Base-by-base conservation (phyloP, 2,329 filamentous ascomycete genomes). In the Drechslerella dactyloides region DNA sequence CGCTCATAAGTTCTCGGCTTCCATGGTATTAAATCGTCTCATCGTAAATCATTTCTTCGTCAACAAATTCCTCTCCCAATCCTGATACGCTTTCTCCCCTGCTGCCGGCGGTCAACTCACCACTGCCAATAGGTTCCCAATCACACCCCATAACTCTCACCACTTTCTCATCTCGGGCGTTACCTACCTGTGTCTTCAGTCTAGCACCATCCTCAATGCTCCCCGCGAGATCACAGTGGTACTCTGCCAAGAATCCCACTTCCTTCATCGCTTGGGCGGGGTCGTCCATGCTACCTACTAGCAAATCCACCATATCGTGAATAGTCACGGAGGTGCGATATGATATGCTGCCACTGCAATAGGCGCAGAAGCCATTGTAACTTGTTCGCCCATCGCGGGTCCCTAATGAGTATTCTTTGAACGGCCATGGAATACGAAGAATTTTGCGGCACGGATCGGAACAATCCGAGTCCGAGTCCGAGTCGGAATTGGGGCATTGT, bases 211-310 rank as follows among this genome's bases (percentile, higher is more conserved):
- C 46, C 8, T 65, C 68, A 3, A 57, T 13, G 19, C 51, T 37
- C 1, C 60, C 55, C 5, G 68, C 68, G 15, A 30, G 59, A 27
- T 60, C 56, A 21, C 61, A 57, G 56, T 72, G 68, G 17, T 65
- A 63, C 21, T 72, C 68, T 21, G 55, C 51, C 17, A 72, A 15
- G 17, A 72, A 61, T 6, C 68, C 68, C n/a, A 65, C 37, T 4
- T 65, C 42, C n/a, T 21, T n/a, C 30, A 72, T 42, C 10, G 68
- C 68, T 6, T 27, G 35, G 13, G 54, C 33, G 4, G 68, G 68
- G 21, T 72, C 68, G 46, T 72, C 68, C 68, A 72, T 72, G 17
- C 68, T 72, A 2, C 68, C 68, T 2, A 48, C 68, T 11, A 60
- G 55, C 10, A 72, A 46, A 37, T 72, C 68, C 1, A 72, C 17